A percentile compares a stretch with the other conserved stretches of the same genome.
Evolutionary conservation across 2,329 filamentous ascomycete genomes (phyloP).

Genomic region (Plectosphaerella cucumerina): DNA sequence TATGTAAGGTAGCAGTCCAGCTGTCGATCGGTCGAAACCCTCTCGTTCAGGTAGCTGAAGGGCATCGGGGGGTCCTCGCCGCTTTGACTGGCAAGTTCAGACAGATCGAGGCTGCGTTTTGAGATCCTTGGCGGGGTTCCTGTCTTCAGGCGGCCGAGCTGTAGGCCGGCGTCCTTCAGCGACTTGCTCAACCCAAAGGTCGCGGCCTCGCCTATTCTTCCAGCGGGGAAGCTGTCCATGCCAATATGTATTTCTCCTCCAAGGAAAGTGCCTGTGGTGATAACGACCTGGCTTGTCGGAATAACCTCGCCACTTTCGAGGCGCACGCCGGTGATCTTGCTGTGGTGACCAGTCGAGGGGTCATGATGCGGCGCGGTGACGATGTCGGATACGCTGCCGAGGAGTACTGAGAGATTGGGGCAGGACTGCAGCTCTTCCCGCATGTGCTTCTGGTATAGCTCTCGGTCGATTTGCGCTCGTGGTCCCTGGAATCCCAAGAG

Average conservation of each 20-base stretch:
- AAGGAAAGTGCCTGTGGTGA: constrained; percentile 94
- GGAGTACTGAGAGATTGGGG: constrained; percentile 72
- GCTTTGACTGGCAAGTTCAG: constrained; percentile 63
- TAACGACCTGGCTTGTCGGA: constrained; percentile 75
- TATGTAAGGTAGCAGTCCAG: constrained; percentile 82
- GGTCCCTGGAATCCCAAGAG: constrained; percentile 54
- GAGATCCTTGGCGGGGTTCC: constrained; percentile 89
- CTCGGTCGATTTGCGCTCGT: constrained; percentile 89
- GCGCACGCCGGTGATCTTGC: constrained; percentile 71
- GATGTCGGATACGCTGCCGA: constrained; percentile 90
- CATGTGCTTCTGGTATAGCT: constrained; percentile 88
- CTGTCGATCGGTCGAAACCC: constrained; percentile 75
- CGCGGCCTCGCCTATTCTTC: constrained; percentile 88
- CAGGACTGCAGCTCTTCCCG: constrained; percentile 76
- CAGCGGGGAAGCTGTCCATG: constrained; percentile 76
- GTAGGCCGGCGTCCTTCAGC: constrained; percentile 80
- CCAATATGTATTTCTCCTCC: constrained; percentile 97
- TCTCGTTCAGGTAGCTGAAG: constrained; percentile 85
- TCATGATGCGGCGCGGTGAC: constrained; percentile 61
- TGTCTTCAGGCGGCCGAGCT: constrained; percentile 87
- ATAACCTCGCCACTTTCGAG: constrained; percentile 86
- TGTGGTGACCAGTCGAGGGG: constrained; percentile 26
- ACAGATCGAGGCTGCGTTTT: constrained; percentile 76
- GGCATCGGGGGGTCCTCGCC: constrained; percentile 85
- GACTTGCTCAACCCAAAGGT: constrained; percentile 92